Percentiles rank a stretch among this genome's conserved stretches.
These are phyloP conservation scores for Neonectria faginata DNA, from an alignment of 2,329 filamentous ascomycete species.

Conservation along the genomic window DNA sequence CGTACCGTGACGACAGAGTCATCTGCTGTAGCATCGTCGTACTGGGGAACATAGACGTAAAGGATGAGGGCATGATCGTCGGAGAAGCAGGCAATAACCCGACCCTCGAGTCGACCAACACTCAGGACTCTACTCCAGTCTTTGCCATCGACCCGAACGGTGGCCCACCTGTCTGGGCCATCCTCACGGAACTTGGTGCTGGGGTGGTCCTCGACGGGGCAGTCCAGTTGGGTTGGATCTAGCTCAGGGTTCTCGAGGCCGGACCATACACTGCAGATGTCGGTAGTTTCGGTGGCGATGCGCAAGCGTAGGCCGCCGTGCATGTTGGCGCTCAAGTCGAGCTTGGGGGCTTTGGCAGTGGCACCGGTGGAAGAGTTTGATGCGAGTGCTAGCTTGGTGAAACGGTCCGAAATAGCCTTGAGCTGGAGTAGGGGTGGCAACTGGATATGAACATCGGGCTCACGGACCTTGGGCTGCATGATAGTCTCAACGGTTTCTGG, in stretches of 20 bases:
- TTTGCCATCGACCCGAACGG: conserved; percentile 88
- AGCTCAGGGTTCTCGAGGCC: conserved; percentile 88
- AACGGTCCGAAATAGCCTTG: conserved; percentile 94
- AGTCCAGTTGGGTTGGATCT: conserved; percentile 79
- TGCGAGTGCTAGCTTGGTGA: conserved; percentile 82
- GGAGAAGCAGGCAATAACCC: conserved; percentile 92
- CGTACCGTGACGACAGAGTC: conserved; percentile 80
- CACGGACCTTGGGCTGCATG: conserved; percentile 89
- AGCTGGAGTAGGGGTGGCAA: conserved; percentile 88
- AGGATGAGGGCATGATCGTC: conserved; percentile 84
- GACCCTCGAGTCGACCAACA: conserved; percentile 87
- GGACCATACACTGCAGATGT: conserved; percentile 87
- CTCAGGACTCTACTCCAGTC: conserved; percentile 97
- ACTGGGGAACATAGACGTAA: conserved; percentile 82
- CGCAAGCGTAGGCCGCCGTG: conserved; percentile 85
- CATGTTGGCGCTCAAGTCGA: conserved; percentile 95
- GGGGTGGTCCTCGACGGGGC: conserved; percentile 81
- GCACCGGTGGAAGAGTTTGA: conserved; percentile 55
- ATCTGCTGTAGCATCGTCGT: conserved; percentile 73
- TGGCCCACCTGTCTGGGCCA: conserved; percentile 87
- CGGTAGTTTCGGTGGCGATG: conserved; percentile 84
- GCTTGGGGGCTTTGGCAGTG: conserved; percentile 68
- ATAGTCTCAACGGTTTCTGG: conserved; percentile 89
- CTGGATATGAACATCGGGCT: conserved; percentile 94
- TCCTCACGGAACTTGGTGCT: conserved; percentile 81